Percentiles rank a stretch among this genome's conserved stretches.
These are phyloP conservation scores for Aquilaria yunnanensis DNA, from an alignment of 345 rosid genomes.

Conservation along the genomic window DNA sequence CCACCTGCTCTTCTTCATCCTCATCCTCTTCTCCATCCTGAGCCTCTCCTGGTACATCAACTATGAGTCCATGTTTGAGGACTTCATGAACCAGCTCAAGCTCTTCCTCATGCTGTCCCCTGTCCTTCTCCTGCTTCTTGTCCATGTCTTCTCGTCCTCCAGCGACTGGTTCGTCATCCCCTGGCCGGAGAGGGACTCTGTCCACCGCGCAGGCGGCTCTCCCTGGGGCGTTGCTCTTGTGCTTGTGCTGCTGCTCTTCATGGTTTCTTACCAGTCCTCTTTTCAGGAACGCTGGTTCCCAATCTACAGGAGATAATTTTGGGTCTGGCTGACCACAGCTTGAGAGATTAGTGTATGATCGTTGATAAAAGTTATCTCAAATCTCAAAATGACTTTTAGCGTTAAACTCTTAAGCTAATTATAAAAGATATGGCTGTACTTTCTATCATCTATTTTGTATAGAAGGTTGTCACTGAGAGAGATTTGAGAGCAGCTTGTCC, in stretches of 20 bases:
- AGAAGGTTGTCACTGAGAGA: no score
- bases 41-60: constrained; percentile 50
- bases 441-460: no score
- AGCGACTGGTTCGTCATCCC: constrained; percentile 17
- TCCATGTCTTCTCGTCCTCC: constrained; percentile 27
- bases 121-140: constrained; percentile 30
- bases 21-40: constrained; percentile 24
- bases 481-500: no score
- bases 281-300: constrained; percentile 62
- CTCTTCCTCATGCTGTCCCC: constrained; percentile 46
- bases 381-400: no score
- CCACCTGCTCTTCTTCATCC: constrained; percentile 36
- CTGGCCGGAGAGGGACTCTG: constrained; percentile 33
- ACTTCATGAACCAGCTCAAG: constrained; percentile 33
- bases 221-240: constrained; percentile 54
- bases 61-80: constrained; percentile 38
- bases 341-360: no score
- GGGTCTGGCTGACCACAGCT: no score
- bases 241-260: constrained; percentile 43
- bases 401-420: no score
- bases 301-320: neutral
- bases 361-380: no score
- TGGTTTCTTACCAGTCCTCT: constrained; percentile 51
- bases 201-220: constrained; percentile 52
- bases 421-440: no score